Evolutionary conservation across 495 filamentous ascomycete species (phyloP), one percentile per base, ranked within the genome.

Genomic region (Bathelium albidoporum): DNA sequence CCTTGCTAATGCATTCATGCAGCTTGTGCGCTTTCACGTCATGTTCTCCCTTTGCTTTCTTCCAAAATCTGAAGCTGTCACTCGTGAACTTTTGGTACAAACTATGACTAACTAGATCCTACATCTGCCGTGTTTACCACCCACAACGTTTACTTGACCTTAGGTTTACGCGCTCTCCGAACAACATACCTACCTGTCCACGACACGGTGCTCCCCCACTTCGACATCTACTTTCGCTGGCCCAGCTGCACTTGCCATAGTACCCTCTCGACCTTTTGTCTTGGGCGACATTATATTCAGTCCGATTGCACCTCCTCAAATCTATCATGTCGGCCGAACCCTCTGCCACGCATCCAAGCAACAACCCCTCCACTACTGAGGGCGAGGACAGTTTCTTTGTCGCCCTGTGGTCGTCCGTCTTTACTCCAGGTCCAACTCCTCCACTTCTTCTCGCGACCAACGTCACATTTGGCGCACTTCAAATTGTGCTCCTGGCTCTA

Each of bases 381-480:
- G 49, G 49, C 22, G 49, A 55, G 92, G 82, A 86, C 20, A 79
- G 83, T 68, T 97, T 98, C 74, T 64, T 95, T 62, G 79, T 82
- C 62, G 83, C 90, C 61, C 87, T 98, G 62, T 95, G 90, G 87
- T 81, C 83, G 68, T 96, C 91, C 70, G 83, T 98, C 80, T 95
- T 97, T 79, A 90, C 87, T 0, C 88, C 92, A 0, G 92, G 92
- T 64, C 83, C 94, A 58, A 98, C 92, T 0, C 89, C 85, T 1
- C 89, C 89, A 28, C 86, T 98, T 43, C 77, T 97, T 22, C 75
- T 95, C 71, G 95, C 95, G 36, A 96, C 94, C 61, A 97, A 98
- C 75, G 84, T 79, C 69, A 85, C 88, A 58, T 98, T 98, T 72
- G 90, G 87, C 34, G 82, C 85, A 20, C 85, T 98, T 28, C 94